These are phyloP conservation scores for Zygoascus biomembranicola DNA, from an alignment of 805 yeast species.

Conservation along the genomic window DNA sequence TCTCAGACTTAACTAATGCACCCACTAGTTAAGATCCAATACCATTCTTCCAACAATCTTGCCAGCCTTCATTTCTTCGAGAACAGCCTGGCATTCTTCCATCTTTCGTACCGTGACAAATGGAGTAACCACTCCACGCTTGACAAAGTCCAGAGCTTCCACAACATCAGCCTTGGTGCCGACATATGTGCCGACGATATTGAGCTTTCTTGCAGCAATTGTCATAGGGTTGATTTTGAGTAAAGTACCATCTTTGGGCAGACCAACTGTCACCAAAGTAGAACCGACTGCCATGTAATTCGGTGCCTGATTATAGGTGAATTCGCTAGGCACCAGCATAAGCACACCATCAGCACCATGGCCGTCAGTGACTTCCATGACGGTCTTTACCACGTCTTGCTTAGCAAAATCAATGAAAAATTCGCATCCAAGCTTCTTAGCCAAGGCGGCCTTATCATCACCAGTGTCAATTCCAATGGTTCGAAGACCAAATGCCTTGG, in stretches of 20 bases:
- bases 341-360: conserved; percentile 19
- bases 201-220: conserved; percentile 12
- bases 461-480: conserved; percentile 53
- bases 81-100: conserved; percentile 10
- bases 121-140: conserved; percentile 17
- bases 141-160: conserved; percentile 21
- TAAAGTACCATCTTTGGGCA: conserved; percentile 15
- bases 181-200: conserved; percentile 19
- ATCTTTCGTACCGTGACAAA: conserved; percentile 13
- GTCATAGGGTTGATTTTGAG: conserved; percentile 12
- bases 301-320: conserved; percentile 16
- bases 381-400: conserved; percentile 19
- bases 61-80: conserved; percentile 15
- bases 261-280: conserved; percentile 18
- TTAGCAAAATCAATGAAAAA: conserved; percentile 42
- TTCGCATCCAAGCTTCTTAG: conserved; percentile 45
- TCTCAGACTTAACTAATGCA: too few relatives aligned
- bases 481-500: conserved; percentile 49
- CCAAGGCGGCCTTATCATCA: conserved; percentile 40
- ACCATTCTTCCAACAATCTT: conserved; percentile 21
- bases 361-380: conserved; percentile 16
- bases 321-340: conserved; percentile 16
- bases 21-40: conserved; percentile 7
- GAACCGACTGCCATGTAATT: conserved; percentile 18
- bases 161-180: conserved; percentile 20